Base-by-base conservation (phyloP, 2,329 filamentous ascomycete genomes). In the Lasiodiplodia sp. region DNA sequence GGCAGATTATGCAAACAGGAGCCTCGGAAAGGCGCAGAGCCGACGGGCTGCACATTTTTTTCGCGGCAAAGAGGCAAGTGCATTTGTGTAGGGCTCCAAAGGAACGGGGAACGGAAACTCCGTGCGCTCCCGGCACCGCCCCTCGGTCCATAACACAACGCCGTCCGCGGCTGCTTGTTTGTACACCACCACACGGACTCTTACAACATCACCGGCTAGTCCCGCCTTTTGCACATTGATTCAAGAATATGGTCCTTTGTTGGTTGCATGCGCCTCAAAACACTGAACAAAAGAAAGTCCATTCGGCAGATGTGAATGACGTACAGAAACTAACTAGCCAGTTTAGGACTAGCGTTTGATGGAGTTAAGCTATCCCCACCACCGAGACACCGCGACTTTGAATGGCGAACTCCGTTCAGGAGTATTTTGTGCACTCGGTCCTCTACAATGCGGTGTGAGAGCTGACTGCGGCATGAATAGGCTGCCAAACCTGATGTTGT, bases 31-130 rank as follows among this genome's bases (percentile, higher is more conserved):
- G 18, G 31, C 31, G 14, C 11, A 52, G 18, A 64, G 60, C 60
- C 60, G 60, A 11, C 23, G 12, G 18, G 4, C 1, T 64, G 60
- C 60, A 64, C 28, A 64, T 64, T 47, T 60, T 58, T 47, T 38
- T 38, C 25, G 3, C 11, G 28, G n/a, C 11, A 21, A 56, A 34
- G 31, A 16, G 31, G 44, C 58, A 21, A 18, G 18, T 21, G 58
- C 58, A 18, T 31, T 12, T 38, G 53, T 18, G n/a, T 56, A 37
- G 25, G 7, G 40, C 58, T 47, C 44, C 2, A 58, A 28, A 31
- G 31, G 31, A 23, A 52, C 60, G 60, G 60, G 10, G n/a, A 38
- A 38, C 60, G 60, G 60, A 52, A 23, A 31, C 44, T 21, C 25
- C 58, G 40, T 31, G 40, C 38, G 38, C 12, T 37, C 18, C 56